phyloP scores from a whole-genome alignment of 2,329 filamentous ascomycete genomes.

The Arthroderma sp. region DNA sequence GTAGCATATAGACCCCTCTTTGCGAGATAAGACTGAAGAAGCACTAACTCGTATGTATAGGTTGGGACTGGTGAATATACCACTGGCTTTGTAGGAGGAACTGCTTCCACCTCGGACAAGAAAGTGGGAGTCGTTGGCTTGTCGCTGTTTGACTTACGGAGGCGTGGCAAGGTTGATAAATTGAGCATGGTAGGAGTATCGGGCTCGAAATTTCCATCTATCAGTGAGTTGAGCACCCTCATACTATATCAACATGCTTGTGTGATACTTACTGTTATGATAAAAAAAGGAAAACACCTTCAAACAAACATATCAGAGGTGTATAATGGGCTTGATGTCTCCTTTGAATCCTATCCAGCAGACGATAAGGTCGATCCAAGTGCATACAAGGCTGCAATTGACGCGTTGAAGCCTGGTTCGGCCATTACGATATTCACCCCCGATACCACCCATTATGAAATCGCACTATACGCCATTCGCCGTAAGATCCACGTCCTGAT shows the following conservation, averaged over 20 bases:
- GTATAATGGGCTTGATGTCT: slow-evolving; percentile 81
- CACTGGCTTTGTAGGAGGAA: slow-evolving; percentile 79
- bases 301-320: slow-evolving; percentile 74
- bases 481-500: slow-evolving; percentile 80
- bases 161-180: slow-evolving; percentile 75
- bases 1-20: slow-evolving; percentile 28
- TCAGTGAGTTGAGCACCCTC: slow-evolving; percentile 48
- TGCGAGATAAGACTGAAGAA: background rate
- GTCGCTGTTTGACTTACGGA: slow-evolving; percentile 76
- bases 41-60: slow-evolving; percentile 29
- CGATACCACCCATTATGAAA: slow-evolving; percentile 83
- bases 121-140: slow-evolving; percentile 89
- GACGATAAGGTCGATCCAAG: slow-evolving; percentile 62
- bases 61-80: slow-evolving; percentile 94
- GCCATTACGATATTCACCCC: slow-evolving; percentile 95
- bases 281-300: slow-evolving; percentile 57
- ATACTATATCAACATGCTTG: background rate
- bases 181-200: slow-evolving; percentile 84
- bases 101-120: slow-evolving; percentile 79
- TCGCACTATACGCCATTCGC: slow-evolving; percentile 83
- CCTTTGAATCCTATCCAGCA: slow-evolving; percentile 70
- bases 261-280: background rate
- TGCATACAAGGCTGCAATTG: slow-evolving; percentile 80
- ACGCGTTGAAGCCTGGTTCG: slow-evolving; percentile 65
- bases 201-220: slow-evolving; percentile 80